Evolutionary conservation across 441 rosid genomes (phyloP), one percentile per base, ranked within the genome.

Genomic region (Pelargonium myrrhifolium): DNA sequence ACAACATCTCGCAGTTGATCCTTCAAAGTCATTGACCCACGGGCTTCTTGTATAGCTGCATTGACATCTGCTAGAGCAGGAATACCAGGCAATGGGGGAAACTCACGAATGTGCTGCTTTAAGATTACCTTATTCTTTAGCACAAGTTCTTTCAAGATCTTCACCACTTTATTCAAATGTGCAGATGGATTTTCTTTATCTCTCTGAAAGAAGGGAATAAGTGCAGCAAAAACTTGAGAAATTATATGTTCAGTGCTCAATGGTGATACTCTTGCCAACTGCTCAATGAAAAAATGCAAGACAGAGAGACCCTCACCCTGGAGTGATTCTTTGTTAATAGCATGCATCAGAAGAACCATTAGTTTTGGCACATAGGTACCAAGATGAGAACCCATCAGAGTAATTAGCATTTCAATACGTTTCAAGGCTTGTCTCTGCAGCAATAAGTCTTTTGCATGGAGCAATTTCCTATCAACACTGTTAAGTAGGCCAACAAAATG

Each of bases 401-500:
- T 83, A 75, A 96, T 93, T 76, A 96, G 83, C 86, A 96, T 85
- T 80, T 90, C 87, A 65, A 96, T 92, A 60, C 98, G 94, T 76
- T 80, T 81, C 83, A 96, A 74, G 69, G 99, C 99, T 85, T 90
- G 96, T 79, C 80, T 89, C 91, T 93, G 98, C 76, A 88, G 80
- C 21, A 76, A 82, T 69, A 76, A 64, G 73, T 90, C 93, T 72
- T 88, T 90, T 31, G 96, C 82, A 77, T 90, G 98, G 68, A 90
- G 96, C 98, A 90, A 86, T 75, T 90, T 92, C 81, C 91, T 87
- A 76, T 95, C 98, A 58, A 95, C 89, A 71, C 94, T 88, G 76
- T 96, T 93, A 70, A 96, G 98, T 65, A 96, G 96, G 65, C 96
- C 90, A 78, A 93, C 98, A 90, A 93, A 96, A 82, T 96, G 98